Conservation (phyloP, 164 flowering plant species). For the Akebia trifoliata region DNA sequence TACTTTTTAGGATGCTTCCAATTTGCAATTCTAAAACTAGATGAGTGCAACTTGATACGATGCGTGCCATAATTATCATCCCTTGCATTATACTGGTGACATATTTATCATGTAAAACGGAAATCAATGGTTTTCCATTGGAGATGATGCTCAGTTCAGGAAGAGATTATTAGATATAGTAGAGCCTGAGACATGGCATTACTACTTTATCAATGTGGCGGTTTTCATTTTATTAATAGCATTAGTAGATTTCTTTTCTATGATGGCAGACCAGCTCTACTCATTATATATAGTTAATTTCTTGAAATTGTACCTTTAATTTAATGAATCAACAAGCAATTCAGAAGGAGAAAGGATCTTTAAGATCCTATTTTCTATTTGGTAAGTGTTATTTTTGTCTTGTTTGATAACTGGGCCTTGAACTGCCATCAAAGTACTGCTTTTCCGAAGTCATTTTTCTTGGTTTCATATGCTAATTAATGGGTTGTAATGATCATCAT, state of each 20-base stretch:
- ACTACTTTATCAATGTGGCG: constrained; percentile 19
- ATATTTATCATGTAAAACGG: constrained; percentile 3
- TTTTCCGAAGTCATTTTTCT: constrained; percentile 16
- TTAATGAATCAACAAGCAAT: constrained; percentile 14
- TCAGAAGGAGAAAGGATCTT: neutral
- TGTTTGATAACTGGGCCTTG: constrained; percentile 16
- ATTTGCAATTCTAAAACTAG: neutral
- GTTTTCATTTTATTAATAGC: constrained; percentile 12
- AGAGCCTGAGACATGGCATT: constrained; percentile 12
- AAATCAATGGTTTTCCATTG: constrained; percentile 16
- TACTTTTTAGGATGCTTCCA: neutral
- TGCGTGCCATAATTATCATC: neutral
- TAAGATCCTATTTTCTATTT: neutral
- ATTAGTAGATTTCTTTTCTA: constrained; percentile 14
- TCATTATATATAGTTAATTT: constrained; percentile 1
- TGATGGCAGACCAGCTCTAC: constrained; percentile 34
- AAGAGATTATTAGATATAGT: constrained; percentile 17
- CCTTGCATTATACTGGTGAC: constrained; percentile 1
- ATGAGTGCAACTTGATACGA: neutral
- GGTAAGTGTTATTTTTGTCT: constrained; percentile 23
- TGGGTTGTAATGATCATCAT: constrained; percentile 12
- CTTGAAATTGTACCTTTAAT: constrained; percentile 3
- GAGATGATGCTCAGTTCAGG: constrained; percentile 18
- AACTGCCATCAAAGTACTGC: constrained; percentile 12
- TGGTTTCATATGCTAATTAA: constrained; percentile 20